Conservation (phyloP, 2,329 filamentous ascomycete genomes). For the Ophiosphaerella narmari region DNA sequence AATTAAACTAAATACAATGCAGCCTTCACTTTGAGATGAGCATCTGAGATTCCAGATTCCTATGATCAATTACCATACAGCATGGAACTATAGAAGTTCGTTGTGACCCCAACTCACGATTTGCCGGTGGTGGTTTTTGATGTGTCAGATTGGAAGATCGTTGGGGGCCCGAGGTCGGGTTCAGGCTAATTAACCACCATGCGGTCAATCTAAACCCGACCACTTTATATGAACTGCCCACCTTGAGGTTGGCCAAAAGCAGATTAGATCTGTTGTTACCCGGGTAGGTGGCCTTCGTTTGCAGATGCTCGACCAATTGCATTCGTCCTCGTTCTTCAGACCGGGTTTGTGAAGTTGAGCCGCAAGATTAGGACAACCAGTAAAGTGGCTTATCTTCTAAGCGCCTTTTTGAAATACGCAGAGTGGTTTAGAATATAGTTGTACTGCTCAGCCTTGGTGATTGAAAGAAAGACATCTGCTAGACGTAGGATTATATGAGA, state of each 20-base stretch:
- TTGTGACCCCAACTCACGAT: background rate
- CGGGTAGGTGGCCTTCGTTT: constrained; percentile 11
- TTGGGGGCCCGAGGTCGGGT: constrained; percentile 16
- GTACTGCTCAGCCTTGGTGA: background rate
- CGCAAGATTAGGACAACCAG: constrained; percentile 14
- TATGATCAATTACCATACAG: constrained; percentile 1
- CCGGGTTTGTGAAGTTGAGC: constrained; percentile 24
- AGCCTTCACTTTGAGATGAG: no score
- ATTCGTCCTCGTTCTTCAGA: constrained; percentile 8
- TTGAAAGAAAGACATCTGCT: background rate
- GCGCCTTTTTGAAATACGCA: background rate
- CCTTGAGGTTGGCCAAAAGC: constrained; percentile 5
- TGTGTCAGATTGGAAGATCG: constrained; percentile 1
- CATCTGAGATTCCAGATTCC: background rate
- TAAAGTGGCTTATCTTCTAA: background rate
- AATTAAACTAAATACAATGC: no score
- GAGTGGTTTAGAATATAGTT: background rate
- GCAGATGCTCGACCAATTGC: constrained; percentile 14
- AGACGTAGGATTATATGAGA: background rate
- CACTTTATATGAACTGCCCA: constrained; percentile 17
- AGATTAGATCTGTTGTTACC: constrained; percentile 6
- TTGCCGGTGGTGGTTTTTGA: background rate
- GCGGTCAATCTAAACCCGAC: constrained; percentile 33
- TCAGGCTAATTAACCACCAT: constrained; percentile 35
- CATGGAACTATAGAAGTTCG: background rate